A percentile compares a stretch with the other conserved stretches of the same genome.
phyloP scores from a whole-genome alignment of 2,329 filamentous ascomycete genomes.

The Claviceps monticola region DNA sequence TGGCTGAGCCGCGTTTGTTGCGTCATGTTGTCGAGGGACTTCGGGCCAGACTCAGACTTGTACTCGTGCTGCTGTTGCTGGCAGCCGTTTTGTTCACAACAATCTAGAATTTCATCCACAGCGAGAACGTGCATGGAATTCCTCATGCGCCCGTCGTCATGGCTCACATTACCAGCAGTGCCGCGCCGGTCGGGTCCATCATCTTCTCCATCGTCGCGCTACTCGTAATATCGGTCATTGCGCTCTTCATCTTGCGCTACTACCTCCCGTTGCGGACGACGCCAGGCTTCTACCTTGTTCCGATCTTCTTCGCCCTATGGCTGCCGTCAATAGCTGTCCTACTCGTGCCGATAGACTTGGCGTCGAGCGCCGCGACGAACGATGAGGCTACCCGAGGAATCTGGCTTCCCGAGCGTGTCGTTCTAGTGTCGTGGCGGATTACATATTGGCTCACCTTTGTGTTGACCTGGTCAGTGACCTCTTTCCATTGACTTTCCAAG shows the following conservation, averaged over 20 bases:
- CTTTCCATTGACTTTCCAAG: background rate
- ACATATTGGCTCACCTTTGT: constrained; percentile 95
- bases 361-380: constrained; percentile 64
- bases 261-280: constrained; percentile 85
- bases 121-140: constrained; percentile 13
- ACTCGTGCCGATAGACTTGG: constrained; percentile 89
- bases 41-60: no score
- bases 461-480: constrained; percentile 62
- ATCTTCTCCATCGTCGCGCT: constrained; percentile 65
- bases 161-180: constrained; percentile 35
- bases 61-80: no score
- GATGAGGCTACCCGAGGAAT: constrained; percentile 63
- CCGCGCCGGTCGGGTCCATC: constrained; percentile 61
- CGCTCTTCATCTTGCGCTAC: constrained; percentile 73
- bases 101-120: background rate
- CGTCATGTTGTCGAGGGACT: constrained; percentile 5
- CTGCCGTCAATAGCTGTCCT: constrained; percentile 84
- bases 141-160: constrained; percentile 24
- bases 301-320: constrained; percentile 91
- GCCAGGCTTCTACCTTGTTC: constrained; percentile 76
- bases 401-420: constrained; percentile 66
- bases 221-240: constrained; percentile 57
- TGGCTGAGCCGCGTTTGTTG: background rate
- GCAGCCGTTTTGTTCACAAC: no score
- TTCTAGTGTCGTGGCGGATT: constrained; percentile 86